These are phyloP conservation scores for Phytophthora melonis DNA, from an alignment of 352 stramenopile species.

Conservation along the genomic window DNA sequence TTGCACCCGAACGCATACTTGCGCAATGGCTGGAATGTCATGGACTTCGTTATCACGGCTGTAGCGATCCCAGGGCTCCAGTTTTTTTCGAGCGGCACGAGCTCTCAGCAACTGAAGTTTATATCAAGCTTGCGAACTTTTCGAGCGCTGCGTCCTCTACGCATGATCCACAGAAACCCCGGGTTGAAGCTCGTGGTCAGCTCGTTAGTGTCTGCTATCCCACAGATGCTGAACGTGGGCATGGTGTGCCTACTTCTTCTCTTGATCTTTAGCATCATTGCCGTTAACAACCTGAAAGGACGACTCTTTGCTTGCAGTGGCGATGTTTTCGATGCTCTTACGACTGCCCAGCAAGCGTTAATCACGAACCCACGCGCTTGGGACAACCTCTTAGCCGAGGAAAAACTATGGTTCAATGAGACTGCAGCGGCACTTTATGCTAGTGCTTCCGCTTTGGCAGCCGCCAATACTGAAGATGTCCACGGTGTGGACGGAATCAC, in stretches of 20 bases:
- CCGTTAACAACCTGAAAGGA: conserved; percentile 93
- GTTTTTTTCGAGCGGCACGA: conserved; percentile 10
- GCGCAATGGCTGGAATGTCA: conserved; percentile 81
- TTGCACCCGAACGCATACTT: conserved; percentile 73
- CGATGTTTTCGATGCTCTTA: conserved; percentile 57
- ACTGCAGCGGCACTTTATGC: conserved; percentile 21
- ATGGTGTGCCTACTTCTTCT: conserved; percentile 85
- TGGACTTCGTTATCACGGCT: conserved; percentile 86
- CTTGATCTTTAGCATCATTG: conserved; percentile 93
- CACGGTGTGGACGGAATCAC: conserved; percentile 39
- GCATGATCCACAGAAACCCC: conserved; percentile 78
- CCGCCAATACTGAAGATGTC: neutral
- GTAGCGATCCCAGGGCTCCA: conserved; percentile 45
- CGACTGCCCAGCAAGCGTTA: conserved; percentile 36
- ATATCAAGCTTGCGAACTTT: conserved; percentile 70
- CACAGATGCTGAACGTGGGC: conserved; percentile 85
- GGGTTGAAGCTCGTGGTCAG: conserved; percentile 91
- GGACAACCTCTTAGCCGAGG: conserved; percentile 47
- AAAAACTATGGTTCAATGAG: conserved; percentile 57
- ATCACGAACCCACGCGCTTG: conserved; percentile 58
- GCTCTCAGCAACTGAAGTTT: conserved; percentile 36
- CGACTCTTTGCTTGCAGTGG: conserved; percentile 71
- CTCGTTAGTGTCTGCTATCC: conserved; percentile 80
- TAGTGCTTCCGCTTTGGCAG: conserved; percentile 5
- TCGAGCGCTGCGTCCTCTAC: conserved; percentile 75